Conservation (phyloP, 2,329 filamentous ascomycete species). For the Trichoderma polysporum region DNA sequence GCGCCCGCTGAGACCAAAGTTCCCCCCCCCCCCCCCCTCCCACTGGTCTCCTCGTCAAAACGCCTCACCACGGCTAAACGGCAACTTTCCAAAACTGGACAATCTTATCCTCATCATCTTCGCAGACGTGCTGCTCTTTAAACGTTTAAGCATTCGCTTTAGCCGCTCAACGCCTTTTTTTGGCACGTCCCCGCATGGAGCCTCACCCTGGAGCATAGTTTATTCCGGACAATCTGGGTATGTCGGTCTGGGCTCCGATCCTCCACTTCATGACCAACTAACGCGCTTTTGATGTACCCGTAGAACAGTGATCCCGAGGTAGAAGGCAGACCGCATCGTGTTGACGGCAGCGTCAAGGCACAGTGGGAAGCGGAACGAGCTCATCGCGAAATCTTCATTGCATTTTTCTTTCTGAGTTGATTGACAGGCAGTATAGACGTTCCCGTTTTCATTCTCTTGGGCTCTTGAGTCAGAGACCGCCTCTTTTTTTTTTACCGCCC, state of each 20-base stretch:
- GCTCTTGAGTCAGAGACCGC: background rate
- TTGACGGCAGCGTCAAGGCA: background rate
- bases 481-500: background rate
- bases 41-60: conserved; percentile 6
- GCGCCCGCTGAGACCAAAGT: background rate
- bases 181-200: conserved; percentile 11
- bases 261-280: background rate
- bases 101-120: background rate
- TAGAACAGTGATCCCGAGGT: background rate
- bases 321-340: background rate
- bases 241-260: background rate
- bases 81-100: background rate
- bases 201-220: conserved; percentile 7
- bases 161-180: background rate
- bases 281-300: background rate
- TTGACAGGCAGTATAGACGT: background rate
- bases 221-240: background rate
- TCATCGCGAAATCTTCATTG: background rate
- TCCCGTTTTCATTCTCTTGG: background rate
- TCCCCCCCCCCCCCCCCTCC: background rate
- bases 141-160: conserved; percentile 18
- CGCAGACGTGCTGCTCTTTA: background rate
- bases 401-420: background rate
- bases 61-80: conserved; percentile 14
- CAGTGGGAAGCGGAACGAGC: background rate